Percentiles rank a stretch among this genome's conserved stretches.
These are phyloP conservation scores for Annulohypoxylon nitens DNA, from an alignment of 495 filamentous ascomycete species.

Conservation along the genomic window DNA sequence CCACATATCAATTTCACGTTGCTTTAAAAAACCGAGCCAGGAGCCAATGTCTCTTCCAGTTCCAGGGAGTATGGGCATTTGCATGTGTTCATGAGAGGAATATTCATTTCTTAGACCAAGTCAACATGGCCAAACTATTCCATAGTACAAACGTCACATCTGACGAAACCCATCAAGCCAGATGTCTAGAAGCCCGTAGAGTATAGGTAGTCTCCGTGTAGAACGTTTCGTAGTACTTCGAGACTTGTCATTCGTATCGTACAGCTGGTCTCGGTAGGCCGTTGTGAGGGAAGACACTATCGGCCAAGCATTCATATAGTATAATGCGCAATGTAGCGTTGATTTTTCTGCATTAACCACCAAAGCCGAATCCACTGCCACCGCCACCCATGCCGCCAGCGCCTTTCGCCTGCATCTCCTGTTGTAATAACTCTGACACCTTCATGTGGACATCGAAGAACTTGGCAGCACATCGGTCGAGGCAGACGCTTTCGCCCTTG, in stretches of 20 bases:
- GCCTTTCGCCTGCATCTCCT: conserved; percentile 59
- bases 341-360: conserved; percentile 38
- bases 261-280: conserved; percentile 18
- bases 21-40: neutral
- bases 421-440: conserved; percentile 72
- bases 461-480: conserved; percentile 95
- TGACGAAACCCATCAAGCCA: neutral
- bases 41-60: neutral
- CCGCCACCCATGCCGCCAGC: conserved; percentile 56
- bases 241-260: conserved; percentile 20
- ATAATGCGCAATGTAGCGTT: neutral
- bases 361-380: conserved; percentile 53
- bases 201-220: neutral
- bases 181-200: neutral
- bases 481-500: conserved; percentile 97
- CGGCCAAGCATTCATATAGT: neutral
- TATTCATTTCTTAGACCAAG: conserved; percentile 32
- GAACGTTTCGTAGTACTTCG: neutral
- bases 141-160: conserved; percentile 18
- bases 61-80: neutral
- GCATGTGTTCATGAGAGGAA: conserved; percentile 23
- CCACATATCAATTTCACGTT: neutral
- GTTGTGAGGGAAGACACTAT: neutral
- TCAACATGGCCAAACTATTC: conserved; percentile 20
- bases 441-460: conserved; percentile 99